Evolutionary conservation across 2,329 filamentous ascomycete species (phyloP).

Genomic region (Fusarium sp.): DNA sequence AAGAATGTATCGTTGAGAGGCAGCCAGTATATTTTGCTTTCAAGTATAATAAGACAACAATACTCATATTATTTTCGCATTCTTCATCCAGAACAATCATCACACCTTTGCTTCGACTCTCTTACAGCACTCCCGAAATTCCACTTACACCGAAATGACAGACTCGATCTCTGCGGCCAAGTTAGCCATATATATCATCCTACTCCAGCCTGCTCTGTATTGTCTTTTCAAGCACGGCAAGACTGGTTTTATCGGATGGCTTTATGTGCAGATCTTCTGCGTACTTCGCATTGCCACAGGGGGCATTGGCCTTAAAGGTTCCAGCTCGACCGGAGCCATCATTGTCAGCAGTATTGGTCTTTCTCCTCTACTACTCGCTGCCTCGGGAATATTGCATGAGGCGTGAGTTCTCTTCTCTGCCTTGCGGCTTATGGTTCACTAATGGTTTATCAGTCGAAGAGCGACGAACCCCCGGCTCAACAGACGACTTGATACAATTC

Average conservation of each 20-base stretch:
- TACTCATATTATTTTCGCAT: not conserved
- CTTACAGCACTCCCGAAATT: not conserved
- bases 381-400: constrained; percentile 24
- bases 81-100: not conserved
- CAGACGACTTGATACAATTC: constrained; percentile 16
- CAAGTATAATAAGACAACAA: constrained; percentile 10
- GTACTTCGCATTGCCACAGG: constrained; percentile 16
- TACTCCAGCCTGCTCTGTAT: constrained; percentile 18
- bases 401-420: not conserved
- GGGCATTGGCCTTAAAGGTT: constrained; percentile 9
- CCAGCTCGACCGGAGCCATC: constrained; percentile 10
- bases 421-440: not conserved
- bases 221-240: constrained; percentile 29
- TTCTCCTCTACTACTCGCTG: constrained; percentile 11
- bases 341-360: constrained; percentile 23
- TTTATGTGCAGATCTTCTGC: constrained; percentile 23
- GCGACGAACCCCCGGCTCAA: constrained; percentile 19
- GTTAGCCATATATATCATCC: constrained; percentile 12
- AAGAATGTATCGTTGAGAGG: constrained; percentile 1
- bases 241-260: constrained; percentile 16
- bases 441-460: constrained; percentile 4
- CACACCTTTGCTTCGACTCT: not conserved
- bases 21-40: not conserved
- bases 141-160: constrained; percentile 2
- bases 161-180: constrained; percentile 18